Conservation (phyloP, 176 grass and related monocot species). For the Ananas comosus region DNA sequence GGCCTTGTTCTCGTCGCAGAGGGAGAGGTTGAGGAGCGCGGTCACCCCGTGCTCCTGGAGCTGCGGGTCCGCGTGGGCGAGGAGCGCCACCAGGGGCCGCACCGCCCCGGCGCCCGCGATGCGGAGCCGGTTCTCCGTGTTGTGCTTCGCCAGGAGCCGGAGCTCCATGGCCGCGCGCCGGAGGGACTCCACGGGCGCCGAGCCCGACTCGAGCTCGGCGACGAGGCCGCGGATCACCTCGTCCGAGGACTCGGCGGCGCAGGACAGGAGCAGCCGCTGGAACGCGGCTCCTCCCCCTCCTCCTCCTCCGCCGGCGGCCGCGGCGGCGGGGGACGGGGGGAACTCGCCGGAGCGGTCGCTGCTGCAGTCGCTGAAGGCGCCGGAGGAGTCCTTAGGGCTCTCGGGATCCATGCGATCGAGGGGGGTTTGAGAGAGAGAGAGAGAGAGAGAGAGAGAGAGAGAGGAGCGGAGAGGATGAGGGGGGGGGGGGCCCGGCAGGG, state of each 20-base stretch:
- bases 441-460: neutral
- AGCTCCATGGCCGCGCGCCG: slow-evolving; percentile 56
- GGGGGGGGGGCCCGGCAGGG: neutral
- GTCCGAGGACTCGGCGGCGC: slow-evolving; percentile 56
- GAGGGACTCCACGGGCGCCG: slow-evolving; percentile 46
- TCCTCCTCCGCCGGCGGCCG: slow-evolving; percentile 9
- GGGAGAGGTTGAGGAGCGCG: slow-evolving; percentile 79
- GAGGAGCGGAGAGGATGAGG: neutral
- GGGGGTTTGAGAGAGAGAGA: neutral
- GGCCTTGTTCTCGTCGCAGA: slow-evolving; percentile 87
- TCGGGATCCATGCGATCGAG: slow-evolving; percentile 34
- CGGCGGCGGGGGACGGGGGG: slow-evolving; percentile 26
- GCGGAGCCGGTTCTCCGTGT: slow-evolving; percentile 79
- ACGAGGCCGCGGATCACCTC: slow-evolving; percentile 48
- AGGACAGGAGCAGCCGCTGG: slow-evolving; percentile 53
- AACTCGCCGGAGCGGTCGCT: slow-evolving; percentile 47
- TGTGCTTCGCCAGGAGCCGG: slow-evolving; percentile 77
- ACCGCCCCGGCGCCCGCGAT: slow-evolving; percentile 65
- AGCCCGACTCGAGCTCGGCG: slow-evolving; percentile 36
- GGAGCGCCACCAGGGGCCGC: slow-evolving; percentile 46
- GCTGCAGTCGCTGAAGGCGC: slow-evolving; percentile 74
- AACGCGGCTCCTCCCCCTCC: slow-evolving; percentile 13
- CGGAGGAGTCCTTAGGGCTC: slow-evolving; percentile 52
- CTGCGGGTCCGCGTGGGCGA: slow-evolving; percentile 65
- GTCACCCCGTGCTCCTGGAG: slow-evolving; percentile 85